phyloP scores from a whole-genome alignment of 148 eudicot genomes.

The Euryodendron excelsum region DNA sequence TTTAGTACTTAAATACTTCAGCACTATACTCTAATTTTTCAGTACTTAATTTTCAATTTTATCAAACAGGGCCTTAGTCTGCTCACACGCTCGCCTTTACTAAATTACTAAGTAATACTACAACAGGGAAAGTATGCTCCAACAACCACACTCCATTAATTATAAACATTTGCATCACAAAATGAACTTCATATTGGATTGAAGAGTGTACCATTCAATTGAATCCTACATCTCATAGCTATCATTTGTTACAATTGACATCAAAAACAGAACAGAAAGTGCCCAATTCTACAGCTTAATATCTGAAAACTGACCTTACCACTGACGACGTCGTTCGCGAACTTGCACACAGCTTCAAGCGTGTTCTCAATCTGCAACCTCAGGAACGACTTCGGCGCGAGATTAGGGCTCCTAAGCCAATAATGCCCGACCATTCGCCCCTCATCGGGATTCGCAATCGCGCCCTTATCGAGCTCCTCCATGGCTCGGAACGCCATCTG shows the following conservation, averaged over 20 bases:
- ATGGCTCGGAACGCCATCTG: constrained; percentile 57
- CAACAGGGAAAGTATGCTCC: not conserved
- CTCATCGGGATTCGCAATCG: constrained; percentile 94
- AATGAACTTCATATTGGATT: not conserved
- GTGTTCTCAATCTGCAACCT: constrained; percentile 71
- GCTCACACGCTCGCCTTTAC: not conserved
- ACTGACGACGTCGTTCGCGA: constrained; percentile 71
- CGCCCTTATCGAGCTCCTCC: constrained; percentile 78
- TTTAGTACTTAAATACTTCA: not conserved
- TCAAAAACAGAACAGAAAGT: not conserved
- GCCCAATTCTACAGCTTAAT: not conserved
- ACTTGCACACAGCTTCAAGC: constrained; percentile 54
- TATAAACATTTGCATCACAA: not conserved
- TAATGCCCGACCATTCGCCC: constrained; percentile 98
- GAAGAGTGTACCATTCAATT: too few relatives aligned
- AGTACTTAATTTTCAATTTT: not conserved
- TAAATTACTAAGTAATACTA: not conserved
- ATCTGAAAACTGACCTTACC: constrained; percentile 64
- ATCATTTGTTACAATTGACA: not conserved
- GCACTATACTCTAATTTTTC: not conserved
- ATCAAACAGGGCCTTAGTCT: not conserved
- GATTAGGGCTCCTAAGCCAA: constrained; percentile 70
- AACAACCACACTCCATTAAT: not conserved
- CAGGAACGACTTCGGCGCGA: constrained; percentile 65
- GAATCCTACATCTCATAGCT: too few relatives aligned